Evolutionary conservation across 2,329 filamentous ascomycete genomes (phyloP), one percentile per base, ranked within the genome.

Genomic region (Aspergillus tubingensis): DNA sequence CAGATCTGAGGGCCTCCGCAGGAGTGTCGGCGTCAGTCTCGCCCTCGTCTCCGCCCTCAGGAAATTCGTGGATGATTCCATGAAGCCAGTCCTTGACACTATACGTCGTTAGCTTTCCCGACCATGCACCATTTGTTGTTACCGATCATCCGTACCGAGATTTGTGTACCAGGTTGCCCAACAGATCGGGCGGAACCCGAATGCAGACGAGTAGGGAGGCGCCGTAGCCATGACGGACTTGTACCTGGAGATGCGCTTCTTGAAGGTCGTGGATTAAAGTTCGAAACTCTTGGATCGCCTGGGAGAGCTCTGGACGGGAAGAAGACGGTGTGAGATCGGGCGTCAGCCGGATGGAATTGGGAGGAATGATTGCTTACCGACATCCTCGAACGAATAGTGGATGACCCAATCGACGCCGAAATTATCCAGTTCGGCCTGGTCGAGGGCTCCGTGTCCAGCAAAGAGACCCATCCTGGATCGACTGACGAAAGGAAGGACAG

Each of bases 41-140:
- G 61, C 86, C 82, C 51, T 84, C 79, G 17, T 91, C 86, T 66
- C 96, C 88, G 71, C 87, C 88, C 58, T 87, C 85, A 0, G 94
- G 94, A 38, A 92, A 88, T 19, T 86, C 85, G 53, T 90, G 85
- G 64, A 92, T 88, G 57, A 97, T 89, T 55, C 93, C 92, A 73
- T 95, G 90, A 36, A 98, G 86, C 92, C 93, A 99, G 78, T 98
- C 95, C 73, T 92, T 91, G 17, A 97, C 88, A 65, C 95, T 90
- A 60, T 7, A 53, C 2, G 7, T 5, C n/a, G 17, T 65, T 23
- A 64, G 50, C 17, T 8, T 32, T 53, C 3, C 10, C 19, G 19
- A 41, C 15, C 15, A 38, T n/a, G 43, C 23, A 5, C 23, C n/a
- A 47, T 11, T 5, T n/a, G 17, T 47, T 17, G 41, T 27, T 8